Evolutionary conservation across 768 basidiomycete species (phyloP), one percentile per base, ranked within the genome.

Genomic region (Tremella yokohamensis): DNA sequence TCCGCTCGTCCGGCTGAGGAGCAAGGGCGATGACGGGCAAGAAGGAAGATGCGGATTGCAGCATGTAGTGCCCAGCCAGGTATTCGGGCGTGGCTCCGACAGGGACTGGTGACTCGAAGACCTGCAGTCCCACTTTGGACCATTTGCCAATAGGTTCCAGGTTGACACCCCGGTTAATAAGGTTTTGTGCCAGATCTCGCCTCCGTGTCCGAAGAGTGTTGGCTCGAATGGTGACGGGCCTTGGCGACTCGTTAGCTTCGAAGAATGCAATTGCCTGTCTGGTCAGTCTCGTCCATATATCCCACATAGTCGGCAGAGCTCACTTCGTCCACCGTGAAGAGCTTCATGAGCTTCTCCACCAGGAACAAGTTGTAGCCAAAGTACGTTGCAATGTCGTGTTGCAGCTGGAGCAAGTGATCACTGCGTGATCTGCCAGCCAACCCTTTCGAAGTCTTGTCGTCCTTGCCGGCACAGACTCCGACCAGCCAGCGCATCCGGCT

Each of bases 21-120:
- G 84, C 81, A 39, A 99, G 86, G 2, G 96, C 90, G 63, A 98
- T 93, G 70, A 98, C 96, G 54, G 96, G 96, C n/a, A 99, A 83
- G 82, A 99, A 97, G 0, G 96, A 98, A 4, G 92, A 94, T 11
- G 96, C 96, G 6, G 96, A 90, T 80, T 99, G 96, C 22, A 98
- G 87, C 90, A 99, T 98, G 78, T 99, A 99, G 75, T 99, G 93
- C 1, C 96, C 96, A 0, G 96, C 92, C 39, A 99, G 84, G 78
- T 99, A 99, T 79, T 99, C 96, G 11, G 96, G 96, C 1, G 96
- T 98, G 6, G 96, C 96, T 75, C 90, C 94, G 61, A 99, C 90
- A 0, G 96, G 96, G 1, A 99, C 92, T 60, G 84, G 86, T 63
- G 88, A 90, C 79, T 97, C 94, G 74, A 98, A 98, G 2, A 99